A percentile compares a stretch with the other conserved stretches of the same genome.
Evolutionary conservation across 2,329 filamentous ascomycete species (phyloP).

Genomic region (Myriosclerotinia curreyana): DNA sequence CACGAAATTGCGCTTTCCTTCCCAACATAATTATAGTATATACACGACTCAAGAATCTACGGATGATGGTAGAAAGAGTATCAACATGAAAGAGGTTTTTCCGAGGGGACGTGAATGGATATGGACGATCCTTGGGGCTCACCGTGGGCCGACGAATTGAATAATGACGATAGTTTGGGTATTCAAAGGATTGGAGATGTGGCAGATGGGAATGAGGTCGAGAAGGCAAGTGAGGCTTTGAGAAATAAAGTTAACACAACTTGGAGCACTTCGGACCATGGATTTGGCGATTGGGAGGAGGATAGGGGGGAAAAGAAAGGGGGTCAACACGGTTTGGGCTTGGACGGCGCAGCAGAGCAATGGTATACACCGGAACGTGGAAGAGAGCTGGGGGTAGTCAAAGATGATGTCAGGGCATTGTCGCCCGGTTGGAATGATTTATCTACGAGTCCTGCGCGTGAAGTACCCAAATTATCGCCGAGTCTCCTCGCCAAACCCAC

Average conservation of each 20-base stretch:
- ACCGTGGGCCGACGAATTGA: constrained; percentile 41
- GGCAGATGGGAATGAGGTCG: constrained; percentile 22
- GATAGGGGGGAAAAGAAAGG: constrained; percentile 22
- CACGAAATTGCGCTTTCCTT: constrained; percentile 6
- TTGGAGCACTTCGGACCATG: constrained; percentile 33
- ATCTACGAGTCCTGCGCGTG: constrained; percentile 5
- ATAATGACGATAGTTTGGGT: constrained; percentile 4
- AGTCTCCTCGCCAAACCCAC: constrained; percentile 24
- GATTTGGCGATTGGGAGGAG: constrained; percentile 35
- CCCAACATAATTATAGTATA: background rate
- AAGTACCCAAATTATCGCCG: constrained; percentile 23
- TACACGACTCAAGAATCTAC: constrained; percentile 7
- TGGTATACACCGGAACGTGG: constrained; percentile 22
- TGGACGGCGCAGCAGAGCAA: constrained; percentile 27
- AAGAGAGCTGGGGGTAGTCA: constrained; percentile 13
- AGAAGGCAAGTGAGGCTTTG: constrained; percentile 26
- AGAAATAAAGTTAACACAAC: constrained; percentile 31
- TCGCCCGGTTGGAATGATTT: constrained; percentile 25
- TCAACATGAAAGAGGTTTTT: constrained; percentile 36
- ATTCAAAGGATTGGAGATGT: constrained; percentile 2
- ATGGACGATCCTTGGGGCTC: constrained; percentile 43
- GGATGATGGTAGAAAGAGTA: constrained; percentile 22
- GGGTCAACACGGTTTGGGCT: constrained; percentile 16
- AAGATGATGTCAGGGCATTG: constrained; percentile 21
- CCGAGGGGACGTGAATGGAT: constrained; percentile 28